A percentile compares a stretch with the other conserved stretches of the same genome.
Evolutionary conservation across 805 yeast species (phyloP).

Genomic region (Hanseniaspora nectarophila): DNA sequence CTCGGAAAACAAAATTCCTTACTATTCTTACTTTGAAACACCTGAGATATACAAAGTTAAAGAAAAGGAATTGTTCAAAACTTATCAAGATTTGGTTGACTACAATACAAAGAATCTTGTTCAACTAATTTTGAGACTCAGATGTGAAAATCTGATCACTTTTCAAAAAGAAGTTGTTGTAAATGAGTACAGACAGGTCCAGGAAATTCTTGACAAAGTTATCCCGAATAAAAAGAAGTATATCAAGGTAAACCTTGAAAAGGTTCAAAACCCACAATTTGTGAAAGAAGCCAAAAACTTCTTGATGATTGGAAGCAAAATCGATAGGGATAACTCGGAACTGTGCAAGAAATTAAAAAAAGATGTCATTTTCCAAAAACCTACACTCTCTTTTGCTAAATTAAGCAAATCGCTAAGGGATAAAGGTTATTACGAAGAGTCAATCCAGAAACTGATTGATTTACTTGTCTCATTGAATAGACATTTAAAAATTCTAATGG

Average conservation of each 20-base stretch:
- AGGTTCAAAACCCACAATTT: not conserved
- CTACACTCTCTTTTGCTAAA: not conserved
- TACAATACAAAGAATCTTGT: conserved; percentile 2
- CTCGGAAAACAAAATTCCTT: not conserved
- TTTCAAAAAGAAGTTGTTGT: not conserved
- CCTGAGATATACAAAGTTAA: not conserved
- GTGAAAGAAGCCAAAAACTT: not conserved
- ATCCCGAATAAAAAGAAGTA: not conserved
- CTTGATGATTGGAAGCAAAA: not conserved
- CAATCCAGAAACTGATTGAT: not conserved
- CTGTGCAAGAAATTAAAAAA: not conserved
- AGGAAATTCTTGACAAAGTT: not conserved
- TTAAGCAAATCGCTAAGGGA: not conserved
- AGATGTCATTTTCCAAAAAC: not conserved
- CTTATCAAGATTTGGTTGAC: not conserved
- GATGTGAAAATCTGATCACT: not conserved
- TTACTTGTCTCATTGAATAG: not conserved
- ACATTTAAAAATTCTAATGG: not conserved
- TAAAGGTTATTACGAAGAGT: not conserved
- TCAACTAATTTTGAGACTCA: not conserved
- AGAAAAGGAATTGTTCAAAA: not conserved
- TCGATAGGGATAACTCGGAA: not conserved
- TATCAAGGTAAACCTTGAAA: not conserved
- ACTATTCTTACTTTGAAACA: not conserved
- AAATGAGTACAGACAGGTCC: conserved; percentile 1